Percentiles rank a stretch among this genome's conserved stretches.
Evolutionary conservation across 139 green algal genomes (phyloP).

Genomic region (Micromonas pusilla): DNA sequence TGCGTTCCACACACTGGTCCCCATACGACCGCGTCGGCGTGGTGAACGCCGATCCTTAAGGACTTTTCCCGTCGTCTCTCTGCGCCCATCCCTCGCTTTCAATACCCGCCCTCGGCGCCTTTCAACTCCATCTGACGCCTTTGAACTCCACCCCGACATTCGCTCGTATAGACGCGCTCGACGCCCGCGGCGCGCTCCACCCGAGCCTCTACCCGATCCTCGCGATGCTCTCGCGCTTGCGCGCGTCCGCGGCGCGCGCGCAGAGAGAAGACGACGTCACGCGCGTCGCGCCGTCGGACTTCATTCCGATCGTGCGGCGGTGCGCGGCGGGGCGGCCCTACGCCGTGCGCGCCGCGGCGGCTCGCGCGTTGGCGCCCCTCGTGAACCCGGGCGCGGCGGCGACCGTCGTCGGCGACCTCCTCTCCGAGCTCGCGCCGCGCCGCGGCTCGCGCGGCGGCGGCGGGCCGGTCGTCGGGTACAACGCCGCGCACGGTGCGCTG

Average conservation of each 20-base stretch:
- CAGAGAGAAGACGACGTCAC: not conserved
- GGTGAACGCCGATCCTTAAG: too few species aligned
- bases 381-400: not conserved
- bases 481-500: constrained; percentile 12
- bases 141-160: too few species aligned
- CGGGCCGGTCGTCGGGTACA: not conserved
- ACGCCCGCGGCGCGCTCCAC: constrained; percentile 43
- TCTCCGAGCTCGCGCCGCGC: too few species aligned
- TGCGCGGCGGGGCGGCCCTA: constrained; percentile 44
- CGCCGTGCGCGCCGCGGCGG: constrained; percentile 30
- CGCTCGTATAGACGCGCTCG: too few species aligned
- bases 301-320: constrained; percentile 52
- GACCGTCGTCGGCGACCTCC: too few species aligned
- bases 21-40: too few species aligned
- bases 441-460: too few species aligned
- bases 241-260: constrained; percentile 28
- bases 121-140: too few species aligned
- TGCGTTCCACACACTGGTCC: constrained; percentile 19
- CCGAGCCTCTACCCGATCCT: constrained; percentile 72
- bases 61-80: too few species aligned
- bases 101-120: too few species aligned
- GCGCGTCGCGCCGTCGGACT: constrained; percentile 42
- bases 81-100: too few species aligned
- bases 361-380: not conserved
- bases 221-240: constrained; percentile 69